A percentile compares a stretch with the other conserved stretches of the same genome.
These are phyloP conservation scores for Prorocentrum cordatum DNA, from an alignment of 169 alveolate genomes.

Conservation along the genomic window DNA sequence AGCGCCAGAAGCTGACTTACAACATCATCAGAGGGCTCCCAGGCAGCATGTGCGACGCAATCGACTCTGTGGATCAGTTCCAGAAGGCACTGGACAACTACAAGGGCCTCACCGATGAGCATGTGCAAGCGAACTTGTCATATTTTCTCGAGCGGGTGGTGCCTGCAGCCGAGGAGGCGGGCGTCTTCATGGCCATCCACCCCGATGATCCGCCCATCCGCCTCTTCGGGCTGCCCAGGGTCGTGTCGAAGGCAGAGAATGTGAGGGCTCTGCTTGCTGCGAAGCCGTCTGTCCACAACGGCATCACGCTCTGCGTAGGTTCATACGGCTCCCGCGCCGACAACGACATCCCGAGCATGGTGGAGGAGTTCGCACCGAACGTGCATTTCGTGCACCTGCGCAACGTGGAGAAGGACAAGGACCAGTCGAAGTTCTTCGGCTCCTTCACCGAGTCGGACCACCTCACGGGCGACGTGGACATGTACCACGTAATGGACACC, in stretches of 20 bases:
- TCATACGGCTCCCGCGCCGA: constrained; percentile 41
- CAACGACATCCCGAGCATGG: constrained; percentile 7
- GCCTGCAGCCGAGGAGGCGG: constrained; percentile 15
- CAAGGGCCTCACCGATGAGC: not conserved
- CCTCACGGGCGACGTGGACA: constrained; percentile 54
- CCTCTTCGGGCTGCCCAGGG: constrained; percentile 20
- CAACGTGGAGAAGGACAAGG: not conserved
- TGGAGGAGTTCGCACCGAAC: constrained; percentile 35
- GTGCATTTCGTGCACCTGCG: constrained; percentile 55
- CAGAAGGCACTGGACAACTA: constrained; percentile 17
- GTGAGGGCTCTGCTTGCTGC: not conserved
- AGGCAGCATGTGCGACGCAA: constrained; percentile 14
- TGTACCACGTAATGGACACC: constrained; percentile 41
- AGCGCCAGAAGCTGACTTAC: not conserved
- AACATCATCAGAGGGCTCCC: constrained; percentile 58
- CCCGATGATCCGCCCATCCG: constrained; percentile 58
- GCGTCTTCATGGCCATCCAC: constrained; percentile 65
- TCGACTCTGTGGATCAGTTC: not conserved
- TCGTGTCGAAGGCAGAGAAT: not conserved
- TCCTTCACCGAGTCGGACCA: constrained; percentile 65
- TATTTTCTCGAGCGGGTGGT: constrained; percentile 2
- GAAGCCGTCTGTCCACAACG: constrained; percentile 16
- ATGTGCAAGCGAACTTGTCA: constrained; percentile 33
- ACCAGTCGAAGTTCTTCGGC: not conserved
- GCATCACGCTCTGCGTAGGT: constrained; percentile 57